Percentiles rank a stretch among this genome's conserved stretches.
Conservation (phyloP, 371 early-diverging fungal genomes). For the Mortierella polycephala region DNA sequence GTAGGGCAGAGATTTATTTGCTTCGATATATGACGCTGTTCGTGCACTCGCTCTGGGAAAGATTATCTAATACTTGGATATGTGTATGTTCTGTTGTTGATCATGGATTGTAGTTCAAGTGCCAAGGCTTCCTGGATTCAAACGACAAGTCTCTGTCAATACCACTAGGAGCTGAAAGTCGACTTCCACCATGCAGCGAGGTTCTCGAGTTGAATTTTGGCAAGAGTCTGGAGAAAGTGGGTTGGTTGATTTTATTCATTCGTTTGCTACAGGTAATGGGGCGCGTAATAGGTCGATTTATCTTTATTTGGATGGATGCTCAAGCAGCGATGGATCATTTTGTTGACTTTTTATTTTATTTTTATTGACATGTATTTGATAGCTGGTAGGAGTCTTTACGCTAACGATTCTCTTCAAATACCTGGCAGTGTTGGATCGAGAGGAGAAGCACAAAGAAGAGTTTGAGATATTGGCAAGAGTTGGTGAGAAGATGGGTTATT, state of each 20-base stretch:
- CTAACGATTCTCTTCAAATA: constrained; percentile 32
- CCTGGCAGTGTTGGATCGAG: constrained; percentile 16
- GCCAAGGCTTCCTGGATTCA: constrained; percentile 25
- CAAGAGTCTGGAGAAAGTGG: constrained; percentile 14
- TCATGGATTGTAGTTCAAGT: constrained; percentile 23
- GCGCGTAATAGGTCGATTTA: not conserved
- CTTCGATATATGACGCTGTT: too few species aligned
- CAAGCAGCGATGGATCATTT: not conserved
- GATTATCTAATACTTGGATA: too few species aligned
- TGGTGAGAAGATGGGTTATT: constrained; percentile 6
- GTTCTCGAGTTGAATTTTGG: constrained; percentile 19
- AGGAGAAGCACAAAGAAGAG: constrained; percentile 3
- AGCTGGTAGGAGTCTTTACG: constrained; percentile 30
- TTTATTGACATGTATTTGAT: not conserved
- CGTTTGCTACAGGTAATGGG: constrained; percentile 26
- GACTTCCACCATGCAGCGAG: constrained; percentile 21
- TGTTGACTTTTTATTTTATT: not conserved
- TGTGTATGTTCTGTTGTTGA: not conserved
- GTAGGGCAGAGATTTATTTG: constrained; percentile 10
- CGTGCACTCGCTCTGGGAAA: not conserved
- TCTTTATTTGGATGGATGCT: not conserved
- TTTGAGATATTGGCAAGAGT: not conserved
- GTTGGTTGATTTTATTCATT: constrained; percentile 17
- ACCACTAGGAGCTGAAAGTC: constrained; percentile 1
- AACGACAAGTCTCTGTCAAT: constrained; percentile 16